These are phyloP conservation scores for Neurospora cerealis DNA, from an alignment of 495 filamentous ascomycete genomes.

Conservation along the genomic window DNA sequence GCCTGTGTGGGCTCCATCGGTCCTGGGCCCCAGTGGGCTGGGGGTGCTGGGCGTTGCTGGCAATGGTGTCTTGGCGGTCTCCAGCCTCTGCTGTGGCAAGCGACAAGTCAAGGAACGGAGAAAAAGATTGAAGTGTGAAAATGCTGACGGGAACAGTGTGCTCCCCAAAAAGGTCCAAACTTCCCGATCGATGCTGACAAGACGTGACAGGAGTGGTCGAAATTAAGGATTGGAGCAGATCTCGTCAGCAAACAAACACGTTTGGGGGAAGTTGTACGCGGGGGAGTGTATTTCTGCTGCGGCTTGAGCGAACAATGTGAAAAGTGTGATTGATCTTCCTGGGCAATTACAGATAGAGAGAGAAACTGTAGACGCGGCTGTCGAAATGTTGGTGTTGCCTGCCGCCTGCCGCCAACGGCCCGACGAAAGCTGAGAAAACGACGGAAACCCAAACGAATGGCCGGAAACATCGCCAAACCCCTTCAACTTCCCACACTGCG, in stretches of 20 bases:
- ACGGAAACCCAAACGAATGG: not conserved
- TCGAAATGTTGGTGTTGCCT: too few relatives aligned
- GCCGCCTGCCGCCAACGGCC: too few relatives aligned
- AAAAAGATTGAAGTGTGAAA: not conserved
- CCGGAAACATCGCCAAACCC: not conserved
- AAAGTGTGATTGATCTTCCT: not conserved
- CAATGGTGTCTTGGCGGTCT: not conserved
- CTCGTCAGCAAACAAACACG: not conserved
- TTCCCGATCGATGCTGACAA: not conserved
- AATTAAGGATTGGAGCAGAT: not conserved
- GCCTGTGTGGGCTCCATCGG: too few relatives aligned
- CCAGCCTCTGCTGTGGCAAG: not conserved
- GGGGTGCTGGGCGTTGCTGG: not conserved
- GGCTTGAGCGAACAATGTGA: not conserved
- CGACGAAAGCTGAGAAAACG: too few relatives aligned
- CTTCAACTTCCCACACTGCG: not conserved
- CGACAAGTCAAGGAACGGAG: not conserved
- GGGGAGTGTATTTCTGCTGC: not conserved
- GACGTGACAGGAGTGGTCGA: not conserved
- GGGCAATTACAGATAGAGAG: not conserved
- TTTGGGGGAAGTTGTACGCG: not conserved
- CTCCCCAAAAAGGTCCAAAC: too few relatives aligned
- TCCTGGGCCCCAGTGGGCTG: not conserved
- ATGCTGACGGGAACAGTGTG: too few relatives aligned
- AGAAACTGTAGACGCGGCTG: not conserved